Evolutionary conservation across 2,329 filamentous ascomycete genomes (phyloP).

Genomic region (Dendryphion nanum): DNA sequence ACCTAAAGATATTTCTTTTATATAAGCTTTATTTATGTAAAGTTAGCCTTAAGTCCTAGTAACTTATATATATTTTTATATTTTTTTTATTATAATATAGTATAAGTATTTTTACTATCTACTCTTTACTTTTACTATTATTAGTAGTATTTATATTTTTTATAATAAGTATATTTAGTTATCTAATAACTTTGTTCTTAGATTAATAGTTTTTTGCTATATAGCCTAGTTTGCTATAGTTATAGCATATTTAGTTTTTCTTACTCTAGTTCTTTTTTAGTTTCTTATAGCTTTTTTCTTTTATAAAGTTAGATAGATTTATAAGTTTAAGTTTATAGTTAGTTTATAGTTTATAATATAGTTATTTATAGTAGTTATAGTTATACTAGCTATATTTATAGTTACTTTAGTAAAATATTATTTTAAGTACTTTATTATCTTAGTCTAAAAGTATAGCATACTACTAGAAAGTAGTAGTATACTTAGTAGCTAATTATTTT

Average conservation of each 20-base stretch:
- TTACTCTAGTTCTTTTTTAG: not conserved
- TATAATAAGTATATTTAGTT: no score
- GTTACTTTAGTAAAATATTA: not conserved
- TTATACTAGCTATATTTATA: no score
- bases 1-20: not conserved
- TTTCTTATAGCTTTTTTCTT: not conserved
- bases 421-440: not conserved
- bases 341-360: no score
- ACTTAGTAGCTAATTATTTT: not conserved
- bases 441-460: not conserved
- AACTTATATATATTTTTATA: not conserved
- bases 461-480: not conserved
- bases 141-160: no score
- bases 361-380: no score
- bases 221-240: not conserved
- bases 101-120: no score
- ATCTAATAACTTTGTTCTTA: not conserved
- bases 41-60: not conserved
- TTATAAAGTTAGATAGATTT: not conserved
- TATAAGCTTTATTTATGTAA: not conserved
- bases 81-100: not conserved
- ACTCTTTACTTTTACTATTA: no score
- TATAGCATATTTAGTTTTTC: not conserved
- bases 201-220: not conserved
- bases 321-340: not conserved